Evolutionary conservation across 352 stramenopile genomes (phyloP).

Genomic region (Blastocystis sp.): DNA sequence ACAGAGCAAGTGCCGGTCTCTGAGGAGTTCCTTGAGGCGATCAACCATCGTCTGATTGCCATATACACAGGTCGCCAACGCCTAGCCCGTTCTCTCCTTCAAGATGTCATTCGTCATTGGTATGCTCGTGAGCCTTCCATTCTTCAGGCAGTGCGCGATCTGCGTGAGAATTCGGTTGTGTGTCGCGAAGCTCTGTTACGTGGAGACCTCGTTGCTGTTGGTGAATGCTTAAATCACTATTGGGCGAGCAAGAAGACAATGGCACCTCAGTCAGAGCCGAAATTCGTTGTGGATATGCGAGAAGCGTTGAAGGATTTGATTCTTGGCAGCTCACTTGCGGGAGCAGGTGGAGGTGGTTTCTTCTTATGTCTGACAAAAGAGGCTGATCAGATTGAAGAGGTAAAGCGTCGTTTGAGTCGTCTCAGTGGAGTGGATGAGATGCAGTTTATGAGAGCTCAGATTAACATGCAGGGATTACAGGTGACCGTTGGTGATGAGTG

Average conservation of each 20-base stretch:
- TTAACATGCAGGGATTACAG: slow-evolving; percentile 62
- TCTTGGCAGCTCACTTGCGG: slow-evolving; percentile 36
- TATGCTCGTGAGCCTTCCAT: slow-evolving; percentile 62
- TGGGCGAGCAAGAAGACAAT: slow-evolving; percentile 69
- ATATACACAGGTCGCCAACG: slow-evolving; percentile 68
- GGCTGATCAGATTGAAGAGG: slow-evolving; percentile 47
- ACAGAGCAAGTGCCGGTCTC: slow-evolving; percentile 2
- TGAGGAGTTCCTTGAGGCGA: slow-evolving; percentile 17
- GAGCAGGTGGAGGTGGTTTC: slow-evolving; percentile 68
- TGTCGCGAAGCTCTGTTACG: slow-evolving; percentile 10
- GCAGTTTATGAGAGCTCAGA: slow-evolving; percentile 46
- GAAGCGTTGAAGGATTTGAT: slow-evolving; percentile 51
- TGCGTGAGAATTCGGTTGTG: slow-evolving; percentile 53
- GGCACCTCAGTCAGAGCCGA: slow-evolving; percentile 67
- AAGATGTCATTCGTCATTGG: slow-evolving; percentile 69
- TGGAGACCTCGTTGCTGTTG: slow-evolving; percentile 30
- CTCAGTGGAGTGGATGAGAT: slow-evolving; percentile 39
- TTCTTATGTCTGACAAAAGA: slow-evolving; percentile 64
- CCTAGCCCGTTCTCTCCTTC: slow-evolving; percentile 58
- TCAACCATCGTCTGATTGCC: slow-evolving; percentile 64
- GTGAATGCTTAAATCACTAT: slow-evolving; percentile 60
- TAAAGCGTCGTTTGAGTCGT: slow-evolving; percentile 4
- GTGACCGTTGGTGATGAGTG: slow-evolving; percentile 58
- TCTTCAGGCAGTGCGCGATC: slow-evolving; percentile 39
- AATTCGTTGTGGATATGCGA: slow-evolving; percentile 62